Conservation (phyloP, 208 protist species). For the Novymonas esmeraldas region DNA sequence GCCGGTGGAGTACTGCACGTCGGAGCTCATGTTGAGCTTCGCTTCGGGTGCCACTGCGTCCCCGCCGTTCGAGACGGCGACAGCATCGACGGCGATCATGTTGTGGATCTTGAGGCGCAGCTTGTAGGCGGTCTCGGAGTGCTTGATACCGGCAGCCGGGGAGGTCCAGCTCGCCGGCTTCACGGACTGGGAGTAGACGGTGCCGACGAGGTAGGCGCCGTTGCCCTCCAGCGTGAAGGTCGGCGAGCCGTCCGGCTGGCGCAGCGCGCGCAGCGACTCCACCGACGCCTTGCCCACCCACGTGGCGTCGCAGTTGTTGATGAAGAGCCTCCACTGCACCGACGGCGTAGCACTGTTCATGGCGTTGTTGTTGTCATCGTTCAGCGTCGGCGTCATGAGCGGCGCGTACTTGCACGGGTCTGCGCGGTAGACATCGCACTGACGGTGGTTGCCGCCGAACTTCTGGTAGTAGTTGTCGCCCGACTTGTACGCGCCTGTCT, state of each 20-base stretch:
- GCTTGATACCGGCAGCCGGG: conserved; percentile 51
- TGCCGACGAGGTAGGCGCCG: conserved; percentile 60
- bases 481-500: conserved; percentile 54
- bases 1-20: conserved; percentile 64
- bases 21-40: conserved; percentile 37
- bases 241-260: conserved; percentile 53
- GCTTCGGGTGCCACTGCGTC: background rate
- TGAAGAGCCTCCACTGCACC: conserved; percentile 79
- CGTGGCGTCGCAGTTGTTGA: conserved; percentile 87
- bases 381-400: conserved; percentile 66
- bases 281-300: conserved; percentile 83
- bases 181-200: conserved; percentile 78
- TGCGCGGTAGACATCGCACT: conserved; percentile 78
- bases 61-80: background rate
- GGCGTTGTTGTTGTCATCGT: conserved; percentile 23
- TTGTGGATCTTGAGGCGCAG: conserved; percentile 64
- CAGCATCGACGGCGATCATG: conserved; percentile 53
- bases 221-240: conserved; percentile 58
- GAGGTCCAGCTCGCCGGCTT: conserved; percentile 64
- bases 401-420: conserved; percentile 87
- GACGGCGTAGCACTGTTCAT: conserved; percentile 21
- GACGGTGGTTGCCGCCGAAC: conserved; percentile 85
- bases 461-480: conserved; percentile 91
- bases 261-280: conserved; percentile 64
- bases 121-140: conserved; percentile 41